Evolutionary conservation across 2,329 filamentous ascomycete genomes (phyloP), one percentile per base, ranked within the genome.

Genomic region (Metarhizium rileyi): DNA sequence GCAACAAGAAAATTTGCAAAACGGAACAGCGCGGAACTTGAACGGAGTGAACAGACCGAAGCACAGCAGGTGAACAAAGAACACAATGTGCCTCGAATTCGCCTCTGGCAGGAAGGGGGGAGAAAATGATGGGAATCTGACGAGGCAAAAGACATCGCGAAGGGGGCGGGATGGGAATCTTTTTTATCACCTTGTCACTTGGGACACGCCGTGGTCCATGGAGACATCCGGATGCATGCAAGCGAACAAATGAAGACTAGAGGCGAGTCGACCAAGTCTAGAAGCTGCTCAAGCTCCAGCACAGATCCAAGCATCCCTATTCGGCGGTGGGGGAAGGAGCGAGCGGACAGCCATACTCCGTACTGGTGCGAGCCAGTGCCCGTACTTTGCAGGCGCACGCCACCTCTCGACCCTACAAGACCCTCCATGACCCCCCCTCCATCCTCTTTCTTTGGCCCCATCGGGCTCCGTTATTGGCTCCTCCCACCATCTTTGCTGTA

Each of bases 141-240:
- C 41, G 40, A 44, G 30, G 36, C 23, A 22, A 3, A 5, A 33
- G 12, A 14, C 42, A 36, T 42, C 9, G 33, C 16, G 16, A 48
- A 45, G 7, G 41, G 50, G 14, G 52, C 46, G 52, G 51, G 50
- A 47, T 30, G 50, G 26, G 40, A 49, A 20, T 44, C 43, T 49
- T 47, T 54, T 49, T 50, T 53, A 51, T 49, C 44, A n/a, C 36
- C 51, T 42, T 25, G 27, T 49, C 52, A 53, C 50, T 54, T 50
- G 49, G 27, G 28, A 36, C 52, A 55, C 53, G 51, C 53, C 53
- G 52, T 49, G 46, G 53, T 55, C 40, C n/a, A 47, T 35, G 47
- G 47, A 53, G 52, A 50, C 46, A 46, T 45, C 8, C 7, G 28
- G 28, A 30, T 30, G 28, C 7, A 20, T 38, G 18, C 35, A 20